Base-by-base conservation (phyloP, 2,329 filamentous ascomycete genomes). In the Penicillium sclerotigenum region DNA sequence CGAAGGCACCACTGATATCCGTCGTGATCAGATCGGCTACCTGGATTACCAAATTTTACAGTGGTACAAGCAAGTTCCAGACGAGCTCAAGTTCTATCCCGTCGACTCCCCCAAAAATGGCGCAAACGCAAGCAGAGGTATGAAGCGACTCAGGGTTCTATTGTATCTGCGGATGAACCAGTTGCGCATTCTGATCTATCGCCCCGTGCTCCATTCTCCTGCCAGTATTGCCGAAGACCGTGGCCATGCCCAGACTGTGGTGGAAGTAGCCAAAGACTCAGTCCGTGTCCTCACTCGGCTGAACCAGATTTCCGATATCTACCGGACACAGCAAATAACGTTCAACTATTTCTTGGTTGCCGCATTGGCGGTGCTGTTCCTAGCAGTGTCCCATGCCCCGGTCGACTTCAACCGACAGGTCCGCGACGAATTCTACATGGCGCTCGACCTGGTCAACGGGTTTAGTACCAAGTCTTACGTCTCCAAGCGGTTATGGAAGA, bases 131-230 rank as follows among this genome's bases (percentile, higher is more conserved):
- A 83, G 81, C 20, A 87, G 90, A 61, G 86, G 86, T 59, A 76
- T 87, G 20, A 86, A 87, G 63, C 86, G 92, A 5, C 79, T 95
- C 13, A 87, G 89, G 58, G 87, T 97, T 45, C 86, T 94, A 71
- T 87, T 94, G 18, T 94, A 95, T 69, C 78, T 97, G 16, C 85
- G 92, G 37, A 84, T 91, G 40, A 97, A 96, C 66, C 91, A 96
- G 76, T 90, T 96, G 75, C 88, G 92, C 5, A 94, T 92, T 56
- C 86, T 91, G 70, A 89, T 97, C 28, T 92, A 95, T 71, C 89
- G 91, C 0, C 91, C 91, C 0, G 87, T 96, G 3, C 78, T 97
- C 9, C 90, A 96, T 71, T 93, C 88, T 18, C 86, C 90, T 4
- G 88, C 85, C 13, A 92, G 87, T 65, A 97, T 97, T 65, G 84